These are phyloP conservation scores for Tuber brumale DNA, from an alignment of 495 filamentous ascomycete genomes.

Conservation along the genomic window DNA sequence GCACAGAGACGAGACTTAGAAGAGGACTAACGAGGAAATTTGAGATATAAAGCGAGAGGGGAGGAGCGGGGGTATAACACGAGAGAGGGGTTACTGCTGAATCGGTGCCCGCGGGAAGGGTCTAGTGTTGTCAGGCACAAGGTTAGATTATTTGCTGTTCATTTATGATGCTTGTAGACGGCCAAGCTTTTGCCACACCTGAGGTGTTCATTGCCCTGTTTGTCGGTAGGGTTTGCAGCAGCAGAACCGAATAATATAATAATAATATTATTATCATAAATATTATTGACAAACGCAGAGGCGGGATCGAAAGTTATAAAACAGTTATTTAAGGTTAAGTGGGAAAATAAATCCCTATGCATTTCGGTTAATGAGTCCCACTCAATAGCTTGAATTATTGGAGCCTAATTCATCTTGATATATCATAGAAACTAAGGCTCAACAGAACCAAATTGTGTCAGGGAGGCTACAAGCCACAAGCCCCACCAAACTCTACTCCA, in stretches of 20 bases:
- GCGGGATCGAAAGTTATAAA: too few species aligned
- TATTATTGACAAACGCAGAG: not conserved
- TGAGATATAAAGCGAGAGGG: not conserved
- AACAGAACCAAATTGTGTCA: not conserved
- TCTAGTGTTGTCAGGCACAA: slow-evolving; percentile 1
- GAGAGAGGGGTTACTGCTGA: not conserved
- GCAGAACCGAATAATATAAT: not conserved
- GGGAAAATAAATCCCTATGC: too few species aligned
- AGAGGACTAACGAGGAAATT: not conserved
- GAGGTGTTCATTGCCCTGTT: not conserved
- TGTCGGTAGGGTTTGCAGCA: not conserved
- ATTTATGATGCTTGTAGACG: not conserved
- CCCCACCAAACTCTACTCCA: not conserved
- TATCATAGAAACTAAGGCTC: not conserved
- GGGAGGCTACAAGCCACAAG: not conserved
- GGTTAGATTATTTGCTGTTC: not conserved
- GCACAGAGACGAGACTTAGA: not conserved
- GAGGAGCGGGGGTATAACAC: slow-evolving; percentile 3
- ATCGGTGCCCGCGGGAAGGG: not conserved
- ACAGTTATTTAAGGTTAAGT: too few species aligned
- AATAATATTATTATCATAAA: too few species aligned
- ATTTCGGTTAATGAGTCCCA: too few species aligned
- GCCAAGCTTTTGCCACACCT: not conserved
- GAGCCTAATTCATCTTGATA: not conserved
- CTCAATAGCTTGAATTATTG: not conserved